Percentiles rank a stretch among this genome's conserved stretches.
Evolutionary conservation across 139 green algal genomes (phyloP).

Genomic region (Closterium sp.): DNA sequence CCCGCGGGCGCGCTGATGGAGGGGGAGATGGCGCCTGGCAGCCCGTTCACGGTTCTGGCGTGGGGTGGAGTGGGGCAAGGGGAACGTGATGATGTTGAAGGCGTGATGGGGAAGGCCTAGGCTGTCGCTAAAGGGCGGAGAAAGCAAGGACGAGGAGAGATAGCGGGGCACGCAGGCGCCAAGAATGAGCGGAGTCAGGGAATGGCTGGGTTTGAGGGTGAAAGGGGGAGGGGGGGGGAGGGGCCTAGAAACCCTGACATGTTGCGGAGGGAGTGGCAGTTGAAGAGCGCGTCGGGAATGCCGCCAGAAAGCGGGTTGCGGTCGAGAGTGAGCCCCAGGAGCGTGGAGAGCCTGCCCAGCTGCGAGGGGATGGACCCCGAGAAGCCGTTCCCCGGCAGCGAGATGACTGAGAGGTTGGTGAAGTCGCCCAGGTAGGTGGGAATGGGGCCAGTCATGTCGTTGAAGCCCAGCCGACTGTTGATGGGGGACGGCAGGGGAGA

Average conservation of each 20-base stretch:
- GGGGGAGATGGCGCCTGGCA: no score
- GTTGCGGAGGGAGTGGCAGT: not conserved
- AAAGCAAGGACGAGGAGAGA: not conserved
- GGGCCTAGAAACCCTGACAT: not conserved
- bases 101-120: not conserved
- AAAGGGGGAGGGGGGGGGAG: no score
- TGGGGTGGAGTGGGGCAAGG: no score
- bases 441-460: conserved; percentile 16
- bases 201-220: no score
- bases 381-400: conserved; percentile 14
- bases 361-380: conserved; percentile 12
- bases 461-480: not conserved
- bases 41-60: no score
- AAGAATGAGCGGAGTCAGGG: no score
- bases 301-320: not conserved
- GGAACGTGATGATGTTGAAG: not conserved
- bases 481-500: not conserved
- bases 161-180: no score
- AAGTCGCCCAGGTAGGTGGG: conserved; percentile 19
- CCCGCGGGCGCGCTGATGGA: no score
- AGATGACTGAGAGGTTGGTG: conserved; percentile 7
- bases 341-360: conserved; percentile 6
- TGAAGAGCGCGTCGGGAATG: not conserved
- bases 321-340: not conserved
- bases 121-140: no score